Conservation (phyloP, 169 alveolate species). For the Plasmodium gonderi region DNA sequence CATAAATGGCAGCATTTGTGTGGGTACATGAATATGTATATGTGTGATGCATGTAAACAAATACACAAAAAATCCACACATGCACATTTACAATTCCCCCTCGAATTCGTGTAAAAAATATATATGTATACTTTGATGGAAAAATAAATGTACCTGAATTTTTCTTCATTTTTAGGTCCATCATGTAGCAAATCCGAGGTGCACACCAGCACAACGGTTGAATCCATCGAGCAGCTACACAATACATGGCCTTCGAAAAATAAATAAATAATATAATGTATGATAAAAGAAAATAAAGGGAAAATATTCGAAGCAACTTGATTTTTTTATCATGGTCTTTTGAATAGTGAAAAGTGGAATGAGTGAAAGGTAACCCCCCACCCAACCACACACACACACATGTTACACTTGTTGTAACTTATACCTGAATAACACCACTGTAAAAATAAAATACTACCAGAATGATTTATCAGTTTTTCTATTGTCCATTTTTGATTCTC, state of each 20-base stretch:
- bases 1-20: neutral
- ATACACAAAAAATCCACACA: neutral
- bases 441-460: slow-evolving; percentile 43
- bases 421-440: slow-evolving; percentile 64
- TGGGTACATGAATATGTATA: neutral
- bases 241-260: slow-evolving; percentile 31
- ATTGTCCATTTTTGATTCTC: slow-evolving; percentile 40
- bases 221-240: slow-evolving; percentile 46
- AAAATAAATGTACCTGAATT: neutral
- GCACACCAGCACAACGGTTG: slow-evolving; percentile 29
- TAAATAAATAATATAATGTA: neutral
- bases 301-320: neutral
- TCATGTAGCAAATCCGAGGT: slow-evolving; percentile 27
- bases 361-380: no score
- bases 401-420: neutral
- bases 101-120: neutral
- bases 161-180: neutral
- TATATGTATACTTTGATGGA: neutral
- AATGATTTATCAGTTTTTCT: slow-evolving; percentile 32
- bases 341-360: no score
- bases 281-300: neutral
- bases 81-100: no score
- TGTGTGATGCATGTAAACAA: neutral
- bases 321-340: no score
- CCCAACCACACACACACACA: neutral